These are phyloP conservation scores for Pilaira anomala DNA, from an alignment of 192 early-diverging fungal species.

Conservation along the genomic window DNA sequence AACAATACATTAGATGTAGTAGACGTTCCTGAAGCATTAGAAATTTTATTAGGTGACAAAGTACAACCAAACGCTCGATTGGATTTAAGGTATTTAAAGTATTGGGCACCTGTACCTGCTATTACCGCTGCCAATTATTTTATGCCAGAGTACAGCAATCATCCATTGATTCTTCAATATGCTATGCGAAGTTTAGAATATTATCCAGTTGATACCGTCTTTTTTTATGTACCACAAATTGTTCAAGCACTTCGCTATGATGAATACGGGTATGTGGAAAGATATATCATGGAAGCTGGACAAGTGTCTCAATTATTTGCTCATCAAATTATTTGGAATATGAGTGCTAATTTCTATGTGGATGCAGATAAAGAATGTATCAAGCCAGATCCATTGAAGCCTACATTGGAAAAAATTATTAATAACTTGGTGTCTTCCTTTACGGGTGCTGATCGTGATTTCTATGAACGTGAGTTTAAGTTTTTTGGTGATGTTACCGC, in stretches of 20 bases:
- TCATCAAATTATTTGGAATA: conserved; percentile 99
- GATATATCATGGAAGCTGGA: conserved; percentile 92
- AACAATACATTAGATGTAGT: conserved; percentile 65
- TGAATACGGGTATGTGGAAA: conserved; percentile 84
- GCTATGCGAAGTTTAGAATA: conserved; percentile 86
- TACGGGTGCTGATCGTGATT: conserved; percentile 81
- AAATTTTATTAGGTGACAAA: conserved; percentile 66
- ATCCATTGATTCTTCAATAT: conserved; percentile 93
- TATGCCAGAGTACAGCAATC: conserved; percentile 62
- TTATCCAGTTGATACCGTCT: conserved; percentile 91
- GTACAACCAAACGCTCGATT: conserved; percentile 30
- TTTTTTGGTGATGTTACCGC: conserved; percentile 95
- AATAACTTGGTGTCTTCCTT: conserved; percentile 71
- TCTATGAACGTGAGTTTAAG: conserved; percentile 93
- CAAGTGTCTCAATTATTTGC: conserved; percentile 95
- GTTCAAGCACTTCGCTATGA: conserved; percentile 95
- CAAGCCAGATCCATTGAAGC: conserved; percentile 82
- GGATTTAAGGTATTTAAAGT: conserved; percentile 64
- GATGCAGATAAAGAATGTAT: conserved; percentile 50
- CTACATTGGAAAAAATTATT: conserved; percentile 83
- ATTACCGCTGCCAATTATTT: conserved; percentile 83
- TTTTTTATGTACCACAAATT: conserved; percentile 98
- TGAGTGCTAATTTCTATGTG: conserved; percentile 98
- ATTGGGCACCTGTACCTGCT: conserved; percentile 88
- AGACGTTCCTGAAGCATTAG: conserved; percentile 66